These are phyloP conservation scores for Exophiala sp. DNA, from an alignment of 2,329 filamentous ascomycete species.

Conservation along the genomic window DNA sequence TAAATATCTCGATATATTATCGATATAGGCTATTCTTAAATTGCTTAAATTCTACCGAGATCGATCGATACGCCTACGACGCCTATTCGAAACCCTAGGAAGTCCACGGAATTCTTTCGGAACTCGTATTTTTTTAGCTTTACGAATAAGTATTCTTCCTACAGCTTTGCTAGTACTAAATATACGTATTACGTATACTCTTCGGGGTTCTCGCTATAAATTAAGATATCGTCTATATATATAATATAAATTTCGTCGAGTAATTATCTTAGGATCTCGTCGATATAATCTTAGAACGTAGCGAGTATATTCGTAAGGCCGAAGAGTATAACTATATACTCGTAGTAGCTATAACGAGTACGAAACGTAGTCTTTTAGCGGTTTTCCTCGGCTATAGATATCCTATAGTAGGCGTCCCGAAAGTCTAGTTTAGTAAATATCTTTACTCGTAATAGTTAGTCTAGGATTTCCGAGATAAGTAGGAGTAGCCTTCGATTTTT, in stretches of 20 bases:
- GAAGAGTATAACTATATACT: conserved; percentile 10
- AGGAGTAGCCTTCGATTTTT: conserved; percentile 31
- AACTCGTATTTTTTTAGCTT: neutral
- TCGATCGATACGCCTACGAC: too few relatives aligned
- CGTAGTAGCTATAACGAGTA: conserved; percentile 5
- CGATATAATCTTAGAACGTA: conserved; percentile 32
- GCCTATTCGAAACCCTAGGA: too few relatives aligned
- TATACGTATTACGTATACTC: conserved; percentile 20
- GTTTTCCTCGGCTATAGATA: neutral
- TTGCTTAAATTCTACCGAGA: too few relatives aligned
- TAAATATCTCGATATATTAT: too few relatives aligned
- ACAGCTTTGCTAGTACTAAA: conserved; percentile 8
- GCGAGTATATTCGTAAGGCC: conserved; percentile 4
- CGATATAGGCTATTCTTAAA: conserved; percentile 20
- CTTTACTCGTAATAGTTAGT: conserved; percentile 20
- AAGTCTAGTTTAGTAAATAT: conserved; percentile 30
- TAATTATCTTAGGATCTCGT: conserved; percentile 25
- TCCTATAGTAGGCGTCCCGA: neutral
- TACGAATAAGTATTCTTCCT: neutral
- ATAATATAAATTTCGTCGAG: conserved; percentile 14
- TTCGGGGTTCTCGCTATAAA: conserved; percentile 26
- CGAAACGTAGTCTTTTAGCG: conserved; percentile 8
- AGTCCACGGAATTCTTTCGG: neutral
- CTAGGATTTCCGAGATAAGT: conserved; percentile 25
- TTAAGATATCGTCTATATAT: conserved; percentile 32